These are phyloP conservation scores for Pyricularia pennisetigena DNA, from an alignment of 2,329 filamentous ascomycete genomes.

Conservation along the genomic window DNA sequence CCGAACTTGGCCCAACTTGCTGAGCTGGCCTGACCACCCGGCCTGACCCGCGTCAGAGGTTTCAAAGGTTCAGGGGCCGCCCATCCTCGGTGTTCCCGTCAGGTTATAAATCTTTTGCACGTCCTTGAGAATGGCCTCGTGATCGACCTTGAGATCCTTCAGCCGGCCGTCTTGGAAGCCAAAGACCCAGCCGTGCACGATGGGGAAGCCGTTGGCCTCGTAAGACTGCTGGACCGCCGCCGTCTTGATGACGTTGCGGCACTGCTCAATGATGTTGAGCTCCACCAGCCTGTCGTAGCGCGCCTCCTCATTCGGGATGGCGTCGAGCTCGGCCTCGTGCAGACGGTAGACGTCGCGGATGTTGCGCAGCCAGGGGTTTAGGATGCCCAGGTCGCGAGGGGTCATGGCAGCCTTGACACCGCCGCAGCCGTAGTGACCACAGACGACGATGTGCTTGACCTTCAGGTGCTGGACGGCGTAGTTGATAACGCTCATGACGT, in stretches of 20 bases:
- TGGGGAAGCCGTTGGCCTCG: slow-evolving; percentile 50
- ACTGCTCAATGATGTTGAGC: slow-evolving; percentile 72
- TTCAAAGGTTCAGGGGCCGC: not conserved
- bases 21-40: not conserved
- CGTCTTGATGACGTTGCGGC: slow-evolving; percentile 71
- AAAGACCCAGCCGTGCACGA: slow-evolving; percentile 69
- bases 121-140: slow-evolving; percentile 36
- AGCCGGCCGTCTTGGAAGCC: slow-evolving; percentile 57
- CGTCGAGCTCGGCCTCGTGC: slow-evolving; percentile 60
- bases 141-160: slow-evolving; percentile 48
- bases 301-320: slow-evolving; percentile 45
- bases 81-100: slow-evolving; percentile 11
- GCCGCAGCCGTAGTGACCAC: slow-evolving; percentile 70
- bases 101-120: slow-evolving; percentile 53
- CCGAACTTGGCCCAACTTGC: not conserved
- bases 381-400: slow-evolving; percentile 56
- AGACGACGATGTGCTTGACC: slow-evolving; percentile 73
- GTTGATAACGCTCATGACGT: slow-evolving; percentile 72
- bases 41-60: not conserved
- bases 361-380: slow-evolving; percentile 67
- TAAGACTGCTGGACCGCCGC: slow-evolving; percentile 67
- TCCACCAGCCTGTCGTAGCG: slow-evolving; percentile 67
- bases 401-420: slow-evolving; percentile 69
- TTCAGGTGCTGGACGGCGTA: slow-evolving; percentile 75
- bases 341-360: slow-evolving; percentile 66